Conservation (phyloP, 306 rosid species). For the Senna tora region DNA sequence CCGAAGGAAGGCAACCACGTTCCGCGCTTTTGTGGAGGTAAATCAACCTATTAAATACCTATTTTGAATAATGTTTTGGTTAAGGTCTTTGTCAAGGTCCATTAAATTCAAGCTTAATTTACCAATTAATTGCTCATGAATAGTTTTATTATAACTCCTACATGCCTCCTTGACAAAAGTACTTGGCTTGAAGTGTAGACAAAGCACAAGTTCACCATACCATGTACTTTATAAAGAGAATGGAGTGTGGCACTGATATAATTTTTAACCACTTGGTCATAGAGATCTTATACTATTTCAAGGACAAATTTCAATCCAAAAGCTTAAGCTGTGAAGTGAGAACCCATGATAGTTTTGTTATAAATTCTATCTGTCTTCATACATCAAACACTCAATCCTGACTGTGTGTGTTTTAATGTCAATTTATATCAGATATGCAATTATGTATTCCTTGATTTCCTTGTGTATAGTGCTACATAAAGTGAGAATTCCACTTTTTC, state of each 20-base stretch:
- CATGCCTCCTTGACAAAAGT: too few species aligned
- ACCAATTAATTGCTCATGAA: too few species aligned
- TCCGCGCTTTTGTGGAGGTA: slow-evolving; percentile 96
- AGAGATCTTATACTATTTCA: not conserved
- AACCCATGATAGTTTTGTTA: too few species aligned
- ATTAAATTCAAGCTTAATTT: too few species aligned
- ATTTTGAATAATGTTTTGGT: not conserved
- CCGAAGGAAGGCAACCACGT: slow-evolving; percentile 72
- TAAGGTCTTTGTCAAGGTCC: not conserved
- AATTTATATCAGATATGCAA: not conserved
- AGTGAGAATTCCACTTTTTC: not conserved
- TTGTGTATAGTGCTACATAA: not conserved
- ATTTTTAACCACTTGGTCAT: not conserved
- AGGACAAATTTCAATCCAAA: not conserved
- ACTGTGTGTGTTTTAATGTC: too few species aligned
- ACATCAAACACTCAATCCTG: too few species aligned
- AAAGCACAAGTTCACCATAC: too few species aligned
- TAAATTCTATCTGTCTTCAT: too few species aligned
- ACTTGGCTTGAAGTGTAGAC: too few species aligned
- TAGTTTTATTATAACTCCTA: too few species aligned
- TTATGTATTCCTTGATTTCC: slow-evolving; percentile 9
- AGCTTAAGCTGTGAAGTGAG: not conserved
- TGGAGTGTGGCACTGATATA: not conserved
- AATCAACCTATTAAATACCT: slow-evolving; percentile 3
- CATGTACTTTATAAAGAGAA: too few species aligned